Percentiles rank a stretch among this genome's conserved stretches.
These are phyloP conservation scores for Avena atlantica DNA, from an alignment of 176 grass and related monocot species.

Conservation along the genomic window DNA sequence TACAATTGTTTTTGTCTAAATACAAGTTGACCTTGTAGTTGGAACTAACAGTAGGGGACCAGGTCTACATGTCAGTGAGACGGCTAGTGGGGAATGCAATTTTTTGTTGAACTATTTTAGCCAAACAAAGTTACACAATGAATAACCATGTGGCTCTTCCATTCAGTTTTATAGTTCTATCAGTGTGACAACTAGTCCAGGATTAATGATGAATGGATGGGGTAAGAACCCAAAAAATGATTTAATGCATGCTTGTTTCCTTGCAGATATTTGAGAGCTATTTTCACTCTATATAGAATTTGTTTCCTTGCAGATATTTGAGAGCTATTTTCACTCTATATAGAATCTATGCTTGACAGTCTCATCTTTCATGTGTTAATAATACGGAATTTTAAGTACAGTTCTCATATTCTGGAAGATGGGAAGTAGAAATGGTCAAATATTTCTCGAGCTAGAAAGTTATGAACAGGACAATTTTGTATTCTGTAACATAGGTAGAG, in stretches of 20 bases:
- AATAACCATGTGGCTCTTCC: neutral
- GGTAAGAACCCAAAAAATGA: neutral
- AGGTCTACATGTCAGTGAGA: neutral
- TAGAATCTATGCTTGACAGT: neutral
- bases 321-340: neutral
- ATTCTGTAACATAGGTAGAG: neutral
- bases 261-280: neutral
- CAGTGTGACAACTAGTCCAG: neutral
- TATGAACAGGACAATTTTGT: neutral
- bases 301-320: neutral
- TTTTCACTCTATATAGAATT: neutral
- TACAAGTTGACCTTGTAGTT: neutral
- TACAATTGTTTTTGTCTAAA: neutral
- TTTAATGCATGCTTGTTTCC: neutral
- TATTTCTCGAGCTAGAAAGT: neutral
- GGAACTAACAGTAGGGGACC: neutral
- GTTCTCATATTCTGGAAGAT: neutral
- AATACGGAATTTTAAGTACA: neutral
- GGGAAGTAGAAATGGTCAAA: neutral
- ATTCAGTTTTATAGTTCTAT: neutral
- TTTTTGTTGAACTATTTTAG: neutral
- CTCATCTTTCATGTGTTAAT: slow-evolving; percentile 9
- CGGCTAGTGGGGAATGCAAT: neutral
- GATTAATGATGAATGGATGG: neutral
- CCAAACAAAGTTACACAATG: slow-evolving; percentile 13